These are phyloP conservation scores for Coleophoma eucalyptorum DNA, from an alignment of 2,329 filamentous ascomycete species.

Conservation along the genomic window DNA sequence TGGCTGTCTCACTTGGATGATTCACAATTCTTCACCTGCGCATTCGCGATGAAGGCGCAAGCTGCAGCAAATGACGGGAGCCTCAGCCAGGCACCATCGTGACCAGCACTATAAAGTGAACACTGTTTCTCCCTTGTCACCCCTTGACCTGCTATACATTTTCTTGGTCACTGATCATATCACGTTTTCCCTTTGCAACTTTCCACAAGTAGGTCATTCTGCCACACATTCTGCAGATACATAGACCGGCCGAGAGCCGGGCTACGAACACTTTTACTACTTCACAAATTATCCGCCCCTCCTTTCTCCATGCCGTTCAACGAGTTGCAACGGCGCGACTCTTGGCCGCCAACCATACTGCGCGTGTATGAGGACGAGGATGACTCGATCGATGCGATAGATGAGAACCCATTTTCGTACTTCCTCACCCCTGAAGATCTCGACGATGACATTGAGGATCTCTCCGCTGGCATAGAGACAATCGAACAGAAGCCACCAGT, in stretches of 20 bases:
- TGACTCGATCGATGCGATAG: constrained; percentile 17
- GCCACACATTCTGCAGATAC: constrained; percentile 4
- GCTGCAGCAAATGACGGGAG: neutral
- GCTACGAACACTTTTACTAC: neutral
- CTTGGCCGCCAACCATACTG: constrained; percentile 29
- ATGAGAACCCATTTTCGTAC: constrained; percentile 28
- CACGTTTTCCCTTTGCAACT: neutral
- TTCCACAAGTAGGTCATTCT: neutral
- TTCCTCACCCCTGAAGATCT: constrained; percentile 20
- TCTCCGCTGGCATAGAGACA: constrained; percentile 27
- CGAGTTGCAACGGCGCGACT: constrained; percentile 25
- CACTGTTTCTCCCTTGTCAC: neutral
- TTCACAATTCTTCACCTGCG: neutral
- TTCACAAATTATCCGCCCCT: no score
- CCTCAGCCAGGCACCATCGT: neutral
- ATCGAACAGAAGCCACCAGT: constrained; percentile 16
- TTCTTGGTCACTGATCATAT: neutral
- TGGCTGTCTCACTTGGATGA: constrained; percentile 1
- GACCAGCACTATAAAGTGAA: neutral
- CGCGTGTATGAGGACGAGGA: constrained; percentile 15
- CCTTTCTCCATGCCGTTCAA: constrained; percentile 21
- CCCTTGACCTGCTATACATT: neutral
- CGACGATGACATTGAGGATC: constrained; percentile 21
- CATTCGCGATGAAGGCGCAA: neutral
- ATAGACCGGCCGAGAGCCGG: constrained; percentile 28